These are phyloP conservation scores for Cladosporium colombiae DNA, from an alignment of 2,329 filamentous ascomycete species.

Conservation along the genomic window DNA sequence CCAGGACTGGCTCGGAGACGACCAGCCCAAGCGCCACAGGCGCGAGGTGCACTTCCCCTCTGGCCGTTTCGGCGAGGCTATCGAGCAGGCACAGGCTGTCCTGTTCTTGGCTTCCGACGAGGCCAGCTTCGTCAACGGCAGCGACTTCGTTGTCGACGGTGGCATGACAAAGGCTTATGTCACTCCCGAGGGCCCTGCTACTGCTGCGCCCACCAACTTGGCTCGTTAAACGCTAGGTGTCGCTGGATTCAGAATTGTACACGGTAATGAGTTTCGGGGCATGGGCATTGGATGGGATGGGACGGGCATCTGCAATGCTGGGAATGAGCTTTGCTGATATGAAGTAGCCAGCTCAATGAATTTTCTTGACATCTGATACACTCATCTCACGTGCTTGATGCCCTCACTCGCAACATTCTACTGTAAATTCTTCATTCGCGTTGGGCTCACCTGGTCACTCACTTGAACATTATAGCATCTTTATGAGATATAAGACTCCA, in stretches of 20 bases:
- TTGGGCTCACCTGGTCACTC: too few species aligned
- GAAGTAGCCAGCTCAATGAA: constrained; percentile 17
- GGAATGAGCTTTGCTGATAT: constrained; percentile 12
- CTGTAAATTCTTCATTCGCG: neutral
- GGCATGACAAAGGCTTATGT: constrained; percentile 92
- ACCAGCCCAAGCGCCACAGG: constrained; percentile 74
- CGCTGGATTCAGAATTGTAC: neutral
- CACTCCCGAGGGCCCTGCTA: constrained; percentile 60
- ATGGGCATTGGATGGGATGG: neutral
- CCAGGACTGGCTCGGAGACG: constrained; percentile 91
- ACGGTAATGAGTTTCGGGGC: constrained; percentile 1
- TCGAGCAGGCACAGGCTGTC: constrained; percentile 89
- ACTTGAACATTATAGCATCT: neutral
- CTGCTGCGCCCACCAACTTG: constrained; percentile 49
- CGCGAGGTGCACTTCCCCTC: constrained; percentile 88
- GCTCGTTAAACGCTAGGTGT: constrained; percentile 28
- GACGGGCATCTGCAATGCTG: neutral
- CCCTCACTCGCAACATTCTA: neutral
- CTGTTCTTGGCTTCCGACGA: constrained; percentile 86
- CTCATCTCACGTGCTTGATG: neutral
- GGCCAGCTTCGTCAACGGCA: constrained; percentile 85
- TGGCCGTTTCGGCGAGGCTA: constrained; percentile 86
- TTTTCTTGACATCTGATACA: neutral
- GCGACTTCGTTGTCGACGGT: constrained; percentile 92
- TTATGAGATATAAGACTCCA: too few species aligned